Evolutionary conservation across 352 stramenopile genomes (phyloP), one percentile per base, ranked within the genome.

Genomic region (Phytopythium oedochilum): DNA sequence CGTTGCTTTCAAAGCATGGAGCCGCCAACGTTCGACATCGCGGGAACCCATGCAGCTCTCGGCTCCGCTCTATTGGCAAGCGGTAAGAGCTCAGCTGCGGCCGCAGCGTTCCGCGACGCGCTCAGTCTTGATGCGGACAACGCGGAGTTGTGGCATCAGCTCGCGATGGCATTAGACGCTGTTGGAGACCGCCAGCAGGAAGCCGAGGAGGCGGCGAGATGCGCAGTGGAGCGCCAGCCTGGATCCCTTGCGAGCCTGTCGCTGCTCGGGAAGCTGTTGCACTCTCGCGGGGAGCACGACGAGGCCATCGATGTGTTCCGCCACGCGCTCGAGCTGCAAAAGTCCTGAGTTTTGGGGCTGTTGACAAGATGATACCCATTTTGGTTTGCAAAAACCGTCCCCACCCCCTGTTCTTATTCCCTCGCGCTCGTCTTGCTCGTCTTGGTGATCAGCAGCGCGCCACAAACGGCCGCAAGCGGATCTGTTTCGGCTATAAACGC

Each of bases 291-390:
- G 15, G 73, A 88, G 32, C 79, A 89, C 36, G 79, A 89, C 29
- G 75, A 89, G 53, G 79, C 79, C 2, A 89, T 89, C 42, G 55
- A 68, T 10, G 75, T 88, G 10, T 89, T 88, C 59, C 72, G 79
- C 1, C 58, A 67, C 46, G 79, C 75, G 14, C 62, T 89, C 6
- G 73, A 75, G 44, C 51, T 89, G 42, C 79, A 89, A 39, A 80
- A 71, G 31, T 8, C 2, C n/a, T 43, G 20, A 53, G 20, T 7
- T n/a, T n/a, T n/a, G n/a, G n/a, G n/a, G n/a, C n/a, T n/a, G n/a
- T n/a, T n/a, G n/a, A n/a, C n/a, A n/a, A n/a, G n/a, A n/a, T n/a
- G n/a, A n/a, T n/a, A n/a, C n/a, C n/a, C n/a, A n/a, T n/a, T n/a
- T n/a, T n/a, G n/a, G n/a, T n/a, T n/a, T n/a, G n/a, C n/a, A n/a